These are phyloP conservation scores for Mucor mucedo DNA, from an alignment of 371 early-diverging fungal genomes.

Conservation along the genomic window DNA sequence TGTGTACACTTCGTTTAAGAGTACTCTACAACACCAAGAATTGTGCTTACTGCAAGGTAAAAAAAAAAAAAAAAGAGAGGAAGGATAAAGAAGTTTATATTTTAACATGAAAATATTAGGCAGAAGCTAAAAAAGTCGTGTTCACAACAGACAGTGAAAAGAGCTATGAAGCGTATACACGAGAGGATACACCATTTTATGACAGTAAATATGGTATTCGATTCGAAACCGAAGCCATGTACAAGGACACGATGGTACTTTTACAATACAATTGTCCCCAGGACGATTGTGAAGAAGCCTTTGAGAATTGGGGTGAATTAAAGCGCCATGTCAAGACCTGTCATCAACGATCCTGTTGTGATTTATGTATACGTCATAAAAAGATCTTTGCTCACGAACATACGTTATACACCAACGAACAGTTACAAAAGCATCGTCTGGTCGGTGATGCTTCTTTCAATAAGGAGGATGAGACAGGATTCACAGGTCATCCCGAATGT, in stretches of 20 bases:
- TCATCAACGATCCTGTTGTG: conserved; percentile 69
- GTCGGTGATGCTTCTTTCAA: conserved; percentile 62
- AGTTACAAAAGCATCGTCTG: conserved; percentile 74
- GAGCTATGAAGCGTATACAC: conserved; percentile 58
- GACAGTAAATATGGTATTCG: conserved; percentile 74
- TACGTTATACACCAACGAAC: conserved; percentile 70
- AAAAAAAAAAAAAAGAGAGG: not conserved
- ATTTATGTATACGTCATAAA: conserved; percentile 88
- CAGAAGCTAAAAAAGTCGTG: conserved; percentile 24
- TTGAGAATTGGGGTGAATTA: conserved; percentile 75
- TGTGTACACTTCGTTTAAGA: conserved; percentile 88
- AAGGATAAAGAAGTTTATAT: too few species aligned
- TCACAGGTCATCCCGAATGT: conserved; percentile 94
- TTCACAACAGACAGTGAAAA: conserved; percentile 71
- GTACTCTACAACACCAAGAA: conserved; percentile 83
- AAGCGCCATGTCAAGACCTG: conserved; percentile 77
- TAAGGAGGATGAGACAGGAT: conserved; percentile 74
- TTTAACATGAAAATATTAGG: too few species aligned
- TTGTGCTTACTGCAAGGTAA: conserved; percentile 93
- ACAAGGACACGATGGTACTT: conserved; percentile 71
- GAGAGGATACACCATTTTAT: conserved; percentile 54
- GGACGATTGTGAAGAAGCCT: conserved; percentile 58
- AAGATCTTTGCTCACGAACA: conserved; percentile 94
- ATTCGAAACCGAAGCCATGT: conserved; percentile 77
- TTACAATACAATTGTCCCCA: conserved; percentile 90